Evolutionary conservation across 1,139 yeast genomes (phyloP).

Genomic region (Taphrina communis): DNA sequence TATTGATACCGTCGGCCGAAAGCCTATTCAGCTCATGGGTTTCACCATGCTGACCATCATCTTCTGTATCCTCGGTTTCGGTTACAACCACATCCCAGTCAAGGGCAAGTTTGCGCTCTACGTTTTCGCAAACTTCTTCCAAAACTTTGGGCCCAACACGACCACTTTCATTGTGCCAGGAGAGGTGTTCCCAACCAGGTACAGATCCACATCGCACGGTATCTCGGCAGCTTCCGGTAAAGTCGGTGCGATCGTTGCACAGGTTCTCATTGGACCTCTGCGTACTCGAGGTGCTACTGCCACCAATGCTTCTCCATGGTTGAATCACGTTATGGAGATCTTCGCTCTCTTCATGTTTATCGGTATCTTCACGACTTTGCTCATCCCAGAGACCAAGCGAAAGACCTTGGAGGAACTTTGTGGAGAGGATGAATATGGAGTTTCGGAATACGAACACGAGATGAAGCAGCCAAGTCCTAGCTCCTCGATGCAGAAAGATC

Average conservation of each 20-base stretch:
- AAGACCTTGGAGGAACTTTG: slow-evolving; percentile 40
- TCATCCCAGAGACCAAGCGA: slow-evolving; percentile 84
- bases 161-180: slow-evolving; percentile 97
- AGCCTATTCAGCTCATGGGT: slow-evolving; percentile 76
- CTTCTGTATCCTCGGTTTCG: slow-evolving; percentile 48
- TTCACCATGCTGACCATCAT: slow-evolving; percentile 71
- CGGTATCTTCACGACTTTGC: slow-evolving; percentile 68
- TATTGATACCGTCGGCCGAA: slow-evolving; percentile 79
- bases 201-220: slow-evolving; percentile 98
- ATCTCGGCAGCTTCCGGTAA: slow-evolving; percentile 95
- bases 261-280: slow-evolving; percentile 79
- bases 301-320: slow-evolving; percentile 70
- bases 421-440: slow-evolving; percentile 31
- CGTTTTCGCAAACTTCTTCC: slow-evolving; percentile 63
- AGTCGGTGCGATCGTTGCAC: slow-evolving; percentile 95
- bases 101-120: slow-evolving; percentile 74
- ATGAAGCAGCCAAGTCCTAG: slow-evolving; percentile 14
- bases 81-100: slow-evolving; percentile 33
- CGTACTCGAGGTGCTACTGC: slow-evolving; percentile 72
- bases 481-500: slow-evolving; percentile 25
- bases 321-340: slow-evolving; percentile 90
- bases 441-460: slow-evolving; percentile 14
- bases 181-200: slow-evolving; percentile 94
- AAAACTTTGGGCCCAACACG: slow-evolving; percentile 92
- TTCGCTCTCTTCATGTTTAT: slow-evolving; percentile 87